Evolutionary conservation across 306 rosid species (phyloP).

Genomic region (Inga laurina): DNA sequence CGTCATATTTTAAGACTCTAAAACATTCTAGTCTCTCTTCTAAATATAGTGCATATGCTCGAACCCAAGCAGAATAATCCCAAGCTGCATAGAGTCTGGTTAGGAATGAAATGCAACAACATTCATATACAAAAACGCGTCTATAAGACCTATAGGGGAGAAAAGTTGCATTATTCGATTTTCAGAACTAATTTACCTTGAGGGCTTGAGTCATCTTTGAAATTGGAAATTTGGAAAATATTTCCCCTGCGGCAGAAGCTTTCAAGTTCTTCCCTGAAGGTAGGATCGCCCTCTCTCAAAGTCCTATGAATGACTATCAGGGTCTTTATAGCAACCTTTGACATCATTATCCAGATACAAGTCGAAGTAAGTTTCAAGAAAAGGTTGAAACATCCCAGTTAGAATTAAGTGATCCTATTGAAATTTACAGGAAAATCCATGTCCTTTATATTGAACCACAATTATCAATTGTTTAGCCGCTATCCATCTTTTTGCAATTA

Average conservation of each 20-base stretch:
- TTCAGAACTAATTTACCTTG: constrained; percentile 49
- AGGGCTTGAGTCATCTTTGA: constrained; percentile 94
- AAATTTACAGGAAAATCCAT: background rate
- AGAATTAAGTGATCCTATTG: background rate
- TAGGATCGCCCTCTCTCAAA: constrained; percentile 95
- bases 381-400: background rate
- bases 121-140: constrained; percentile 4
- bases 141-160: constrained; percentile 1
- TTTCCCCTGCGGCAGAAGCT: constrained; percentile 73
- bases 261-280: constrained; percentile 85
- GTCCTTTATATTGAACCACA: background rate
- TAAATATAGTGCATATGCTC: constrained; percentile 83
- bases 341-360: constrained; percentile 17
- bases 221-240: constrained; percentile 86
- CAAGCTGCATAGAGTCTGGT: constrained; percentile 66
- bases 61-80: constrained; percentile 99
- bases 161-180: background rate
- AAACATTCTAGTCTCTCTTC: constrained; percentile 92
- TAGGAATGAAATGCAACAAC: constrained; percentile 33
- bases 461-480: background rate
- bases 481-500: background rate
- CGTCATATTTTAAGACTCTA: constrained; percentile 76
- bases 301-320: constrained; percentile 94
- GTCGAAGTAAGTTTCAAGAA: constrained; percentile 20
- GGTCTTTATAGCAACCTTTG: constrained; percentile 89